Evolutionary conservation across 768 basidiomycete genomes (phyloP), one percentile per base, ranked within the genome.

Genomic region (Pulveroboletus sp.): DNA sequence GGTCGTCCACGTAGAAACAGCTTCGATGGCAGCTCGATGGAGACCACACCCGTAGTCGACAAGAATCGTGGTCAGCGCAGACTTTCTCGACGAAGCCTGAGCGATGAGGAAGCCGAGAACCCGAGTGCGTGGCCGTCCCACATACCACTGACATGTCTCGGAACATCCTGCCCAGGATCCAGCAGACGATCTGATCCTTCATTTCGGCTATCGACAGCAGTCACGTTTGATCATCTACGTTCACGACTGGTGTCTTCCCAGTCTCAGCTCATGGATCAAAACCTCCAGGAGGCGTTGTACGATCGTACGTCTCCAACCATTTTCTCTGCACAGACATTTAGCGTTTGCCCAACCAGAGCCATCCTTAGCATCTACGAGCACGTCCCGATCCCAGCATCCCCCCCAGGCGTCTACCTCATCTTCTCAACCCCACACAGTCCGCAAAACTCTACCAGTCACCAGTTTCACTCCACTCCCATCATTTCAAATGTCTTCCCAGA

Each of bases 21-120:
- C 60, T 72, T 83, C 40, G 81, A 81, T 57, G 60, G 65, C 7
- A 83, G 82, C 57, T 81, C 83, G 45, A 76, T 79, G 34, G 83
- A 85, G 45, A 70, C 72, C 13, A 80, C 72, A 40, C 80, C 83
- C 1, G 61, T 71, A 2, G 63, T 75, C 34, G 59, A 68, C 35
- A 68, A 71, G 58, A 73, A 75, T 47, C 66, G 72, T 49, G 63
- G 66, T 20, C 70, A 65, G 47, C 70, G 67, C 50, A 82, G 75
- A 63, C 75, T 72, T 10, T 79, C 82, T 51, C 73, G 79, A 32
- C 74, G 70, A 55, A 87, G 82, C 59, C 51, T 82, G 55, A 86
- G 84, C 57, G 86, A 87, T 55, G 85, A 87, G 58, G 86, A 87
- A 58, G 63, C 69, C 3, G 84, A 84, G 31, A 75, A 74, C 52